Conservation (phyloP, 371 early-diverging fungal genomes). For the Coemansia sp. region DNA sequence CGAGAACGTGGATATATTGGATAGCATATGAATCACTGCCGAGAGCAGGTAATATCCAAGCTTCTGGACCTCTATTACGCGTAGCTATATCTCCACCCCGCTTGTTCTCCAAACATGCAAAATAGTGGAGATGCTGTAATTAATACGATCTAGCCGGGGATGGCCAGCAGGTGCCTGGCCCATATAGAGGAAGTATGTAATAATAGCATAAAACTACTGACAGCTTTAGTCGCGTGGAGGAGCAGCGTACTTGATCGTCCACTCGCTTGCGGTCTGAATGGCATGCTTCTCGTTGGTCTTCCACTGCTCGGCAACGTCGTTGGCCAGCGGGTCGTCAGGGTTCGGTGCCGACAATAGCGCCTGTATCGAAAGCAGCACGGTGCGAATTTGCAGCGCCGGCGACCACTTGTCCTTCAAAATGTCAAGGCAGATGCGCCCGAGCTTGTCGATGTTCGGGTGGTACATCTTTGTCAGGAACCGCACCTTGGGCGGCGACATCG, state of each 20-base stretch:
- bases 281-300: slow-evolving; percentile 93
- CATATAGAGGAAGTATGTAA: not conserved
- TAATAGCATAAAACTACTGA: no score
- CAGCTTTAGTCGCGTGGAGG: no score
- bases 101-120: no score
- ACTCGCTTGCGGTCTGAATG: slow-evolving; percentile 72
- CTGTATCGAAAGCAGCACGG: slow-evolving; percentile 96
- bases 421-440: slow-evolving; percentile 98
- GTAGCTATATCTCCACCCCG: no score
- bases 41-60: no score
- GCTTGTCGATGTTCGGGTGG: slow-evolving; percentile 99
- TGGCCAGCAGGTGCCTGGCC: not conserved
- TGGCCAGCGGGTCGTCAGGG: slow-evolving; percentile 97
- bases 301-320: slow-evolving; percentile 99
- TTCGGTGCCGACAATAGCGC: slow-evolving; percentile 99
- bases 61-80: no score
- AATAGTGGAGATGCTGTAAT: no score
- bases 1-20: no score
- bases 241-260: slow-evolving; percentile 56
- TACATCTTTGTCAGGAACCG: slow-evolving; percentile 98
- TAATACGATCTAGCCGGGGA: no score
- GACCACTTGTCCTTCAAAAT: slow-evolving; percentile 99
- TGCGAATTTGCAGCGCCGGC: slow-evolving; percentile 97
- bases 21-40: no score
- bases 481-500: slow-evolving; percentile 98